These are phyloP conservation scores for Juncus effusus DNA, from an alignment of 176 grass and related monocot genomes.

Conservation along the genomic window DNA sequence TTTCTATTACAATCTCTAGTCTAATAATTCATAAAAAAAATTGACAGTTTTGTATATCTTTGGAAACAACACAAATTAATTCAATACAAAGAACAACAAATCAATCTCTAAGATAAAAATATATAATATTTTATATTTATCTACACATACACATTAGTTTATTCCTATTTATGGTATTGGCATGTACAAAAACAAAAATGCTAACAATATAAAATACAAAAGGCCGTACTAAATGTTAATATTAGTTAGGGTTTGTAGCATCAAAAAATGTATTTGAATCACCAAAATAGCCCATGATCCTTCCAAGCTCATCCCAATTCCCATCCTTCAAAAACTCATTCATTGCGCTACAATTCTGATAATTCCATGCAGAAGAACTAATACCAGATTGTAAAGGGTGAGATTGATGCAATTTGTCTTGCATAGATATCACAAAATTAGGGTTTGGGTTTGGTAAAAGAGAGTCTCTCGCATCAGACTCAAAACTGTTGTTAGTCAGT, in stretches of 20 bases:
- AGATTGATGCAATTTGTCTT: conserved; percentile 29
- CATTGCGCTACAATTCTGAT: conserved; percentile 29
- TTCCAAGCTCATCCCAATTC: conserved; percentile 62
- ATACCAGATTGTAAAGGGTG: conserved; percentile 30
- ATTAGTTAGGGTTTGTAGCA: conserved; percentile 23
- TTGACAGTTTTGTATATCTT: too few relatives aligned
- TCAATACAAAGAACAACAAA: too few relatives aligned
- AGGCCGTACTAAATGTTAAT: background rate
- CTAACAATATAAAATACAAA: background rate
- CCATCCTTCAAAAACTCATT: conserved; percentile 46
- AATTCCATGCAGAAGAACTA: conserved; percentile 26
- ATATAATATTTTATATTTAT: too few relatives aligned
- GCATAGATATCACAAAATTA: conserved; percentile 14
- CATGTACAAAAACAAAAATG: too few relatives aligned
- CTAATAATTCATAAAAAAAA: too few relatives aligned
- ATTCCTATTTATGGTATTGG: too few relatives aligned
- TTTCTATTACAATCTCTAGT: too few relatives aligned
- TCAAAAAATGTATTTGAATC: conserved; percentile 35
- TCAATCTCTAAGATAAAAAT: too few relatives aligned
- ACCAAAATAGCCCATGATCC: conserved; percentile 49
- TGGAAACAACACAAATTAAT: too few relatives aligned
- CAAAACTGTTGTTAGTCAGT: conserved; percentile 63
- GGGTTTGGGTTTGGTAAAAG: conserved; percentile 33
- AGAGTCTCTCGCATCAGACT: conserved; percentile 47
- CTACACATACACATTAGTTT: too few relatives aligned